phyloP scores from a whole-genome alignment of 2,329 filamentous ascomycete genomes.

The Alternaria panax region DNA sequence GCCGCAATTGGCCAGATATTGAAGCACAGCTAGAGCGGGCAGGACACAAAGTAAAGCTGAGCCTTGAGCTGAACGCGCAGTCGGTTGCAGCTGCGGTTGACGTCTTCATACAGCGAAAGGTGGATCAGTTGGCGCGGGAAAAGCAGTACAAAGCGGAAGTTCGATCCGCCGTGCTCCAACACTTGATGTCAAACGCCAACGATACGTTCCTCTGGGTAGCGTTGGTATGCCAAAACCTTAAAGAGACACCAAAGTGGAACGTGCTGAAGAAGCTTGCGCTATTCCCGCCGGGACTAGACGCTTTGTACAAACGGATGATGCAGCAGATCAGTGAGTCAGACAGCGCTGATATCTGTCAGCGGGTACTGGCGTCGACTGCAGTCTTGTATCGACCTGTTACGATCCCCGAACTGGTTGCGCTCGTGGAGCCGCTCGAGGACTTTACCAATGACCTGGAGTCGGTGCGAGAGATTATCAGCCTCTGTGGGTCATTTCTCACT shows the following conservation, averaged over 20 bases:
- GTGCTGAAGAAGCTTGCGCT: neutral
- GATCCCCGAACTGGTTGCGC: accelerated
- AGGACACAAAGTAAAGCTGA: accelerated
- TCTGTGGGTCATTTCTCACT: neutral
- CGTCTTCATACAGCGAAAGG: accelerated
- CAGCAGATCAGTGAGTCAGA: accelerated
- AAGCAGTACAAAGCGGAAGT: neutral
- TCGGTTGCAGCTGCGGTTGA: neutral
- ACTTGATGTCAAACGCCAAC: neutral
- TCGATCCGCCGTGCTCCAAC: accelerated
- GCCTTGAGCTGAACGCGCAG: neutral
- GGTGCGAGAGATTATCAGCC: neutral
- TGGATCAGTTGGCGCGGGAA: neutral
- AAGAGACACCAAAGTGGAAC: neutral
- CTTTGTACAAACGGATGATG: accelerated
- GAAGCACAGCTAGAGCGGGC: neutral
- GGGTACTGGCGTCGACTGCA: neutral
- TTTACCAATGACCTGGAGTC: accelerated
- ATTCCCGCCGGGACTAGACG: accelerated
- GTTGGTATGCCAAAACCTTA: neutral
- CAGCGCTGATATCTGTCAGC: accelerated
- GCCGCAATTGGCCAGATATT: too few relatives aligned
- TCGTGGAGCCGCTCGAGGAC: accelerated
- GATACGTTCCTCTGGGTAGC: neutral
- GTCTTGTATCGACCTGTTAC: accelerated